These are phyloP conservation scores for Bassia scoparia DNA, from an alignment of 148 eudicot genomes.

Conservation along the genomic window DNA sequence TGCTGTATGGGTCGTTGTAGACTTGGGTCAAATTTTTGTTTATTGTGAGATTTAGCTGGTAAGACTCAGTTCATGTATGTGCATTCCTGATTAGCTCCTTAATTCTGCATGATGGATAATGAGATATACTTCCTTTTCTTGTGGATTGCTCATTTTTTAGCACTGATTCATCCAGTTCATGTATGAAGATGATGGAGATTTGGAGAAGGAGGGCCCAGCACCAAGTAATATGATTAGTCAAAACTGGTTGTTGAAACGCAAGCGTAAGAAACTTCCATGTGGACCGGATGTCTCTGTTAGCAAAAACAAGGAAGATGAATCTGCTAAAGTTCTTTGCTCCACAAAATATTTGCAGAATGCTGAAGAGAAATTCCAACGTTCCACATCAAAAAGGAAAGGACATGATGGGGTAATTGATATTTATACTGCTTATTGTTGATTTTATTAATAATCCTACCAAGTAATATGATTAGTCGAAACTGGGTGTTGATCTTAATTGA, in stretches of 20 bases:
- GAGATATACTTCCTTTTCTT: background rate
- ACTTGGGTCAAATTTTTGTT: too few species aligned
- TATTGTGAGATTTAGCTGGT: too few species aligned
- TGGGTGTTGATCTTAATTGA: too few species aligned
- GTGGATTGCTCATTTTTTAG: background rate
- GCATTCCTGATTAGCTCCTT: background rate
- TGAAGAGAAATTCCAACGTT: slow-evolving; percentile 33
- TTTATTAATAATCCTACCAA: slow-evolving; percentile 2
- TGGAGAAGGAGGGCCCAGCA: slow-evolving; percentile 41
- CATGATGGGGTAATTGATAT: slow-evolving; percentile 63
- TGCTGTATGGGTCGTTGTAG: too few species aligned
- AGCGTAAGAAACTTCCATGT: slow-evolving; percentile 58
- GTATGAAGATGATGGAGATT: slow-evolving; percentile 59
- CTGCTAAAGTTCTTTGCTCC: slow-evolving; percentile 36
- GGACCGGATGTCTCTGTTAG: slow-evolving; percentile 40
- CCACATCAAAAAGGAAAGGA: slow-evolving; percentile 61
- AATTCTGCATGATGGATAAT: background rate
- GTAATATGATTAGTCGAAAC: too few species aligned
- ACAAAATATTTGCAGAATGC: slow-evolving; percentile 38
- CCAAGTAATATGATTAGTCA: slow-evolving; percentile 57
- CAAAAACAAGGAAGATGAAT: slow-evolving; percentile 39
- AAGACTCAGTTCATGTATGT: background rate
- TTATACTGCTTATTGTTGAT: slow-evolving; percentile 11
- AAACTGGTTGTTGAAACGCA: slow-evolving; percentile 84
- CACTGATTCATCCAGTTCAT: slow-evolving; percentile 1